These are phyloP conservation scores for Rhodamnia rubescens DNA, from an alignment of 345 rosid species.

Conservation along the genomic window DNA sequence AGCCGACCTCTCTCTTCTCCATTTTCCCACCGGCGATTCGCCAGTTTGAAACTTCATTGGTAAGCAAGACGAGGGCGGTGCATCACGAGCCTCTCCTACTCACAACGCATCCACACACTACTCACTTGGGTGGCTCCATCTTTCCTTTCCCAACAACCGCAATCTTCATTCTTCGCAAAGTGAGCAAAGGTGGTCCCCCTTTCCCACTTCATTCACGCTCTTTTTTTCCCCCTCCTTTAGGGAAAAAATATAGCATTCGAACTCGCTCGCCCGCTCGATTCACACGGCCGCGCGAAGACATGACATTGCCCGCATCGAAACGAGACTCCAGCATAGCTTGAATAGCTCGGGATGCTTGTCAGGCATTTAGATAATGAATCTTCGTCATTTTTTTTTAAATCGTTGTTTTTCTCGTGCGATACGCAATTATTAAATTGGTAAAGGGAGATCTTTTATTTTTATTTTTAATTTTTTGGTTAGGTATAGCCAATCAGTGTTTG, in stretches of 20 bases:
- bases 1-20: neutral
- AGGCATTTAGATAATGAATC: neutral
- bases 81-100: neutral
- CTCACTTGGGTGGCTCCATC: neutral
- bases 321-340: neutral
- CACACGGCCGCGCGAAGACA: rapidly evolving
- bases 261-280: rapidly evolving
- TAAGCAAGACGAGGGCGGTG: neutral
- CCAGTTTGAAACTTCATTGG: neutral
- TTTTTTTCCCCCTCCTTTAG: rapidly evolving
- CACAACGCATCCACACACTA: neutral
- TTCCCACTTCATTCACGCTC: neutral
- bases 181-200: neutral
- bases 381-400: neutral
- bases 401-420: neutral
- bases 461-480: neutral
- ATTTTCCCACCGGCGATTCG: neutral
- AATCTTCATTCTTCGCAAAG: neutral
- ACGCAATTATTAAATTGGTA: neutral
- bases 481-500: neutral
- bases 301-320: neutral
- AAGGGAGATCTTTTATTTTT: neutral
- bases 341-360: neutral
- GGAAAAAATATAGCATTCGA: neutral
- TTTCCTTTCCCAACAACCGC: neutral